Evolutionary conservation across 768 basidiomycete species (phyloP).

Genomic region (Suillus occidentalis): DNA sequence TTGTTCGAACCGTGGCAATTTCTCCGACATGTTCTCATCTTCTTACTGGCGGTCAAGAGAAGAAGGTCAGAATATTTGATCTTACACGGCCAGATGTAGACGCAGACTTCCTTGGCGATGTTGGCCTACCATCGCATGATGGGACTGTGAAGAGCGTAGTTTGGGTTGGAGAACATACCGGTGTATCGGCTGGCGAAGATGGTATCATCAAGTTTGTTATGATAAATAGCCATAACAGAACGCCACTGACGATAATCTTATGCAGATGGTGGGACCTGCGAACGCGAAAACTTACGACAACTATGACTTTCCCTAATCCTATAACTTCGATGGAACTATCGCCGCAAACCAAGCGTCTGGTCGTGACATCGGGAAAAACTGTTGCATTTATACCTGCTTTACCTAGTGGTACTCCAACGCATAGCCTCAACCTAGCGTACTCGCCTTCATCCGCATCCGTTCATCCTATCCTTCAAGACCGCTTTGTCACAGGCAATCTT

Average conservation of each 20-base stretch:
- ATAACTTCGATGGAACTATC: conserved; percentile 96
- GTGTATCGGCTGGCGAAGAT: conserved; percentile 91
- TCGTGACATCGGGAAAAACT: conserved; percentile 88
- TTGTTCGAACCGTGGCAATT: conserved; percentile 92
- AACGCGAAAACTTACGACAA: conserved; percentile 69
- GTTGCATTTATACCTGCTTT: conserved; percentile 88
- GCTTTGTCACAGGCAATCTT: conserved; percentile 89
- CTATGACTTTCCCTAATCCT: conserved; percentile 69
- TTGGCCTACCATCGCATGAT: conserved; percentile 68
- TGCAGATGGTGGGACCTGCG: conserved; percentile 96
- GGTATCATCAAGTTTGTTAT: conserved; percentile 74
- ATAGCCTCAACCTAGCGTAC: conserved; percentile 79
- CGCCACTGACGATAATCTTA: conserved; percentile 16
- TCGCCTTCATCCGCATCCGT: conserved; percentile 93
- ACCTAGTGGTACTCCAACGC: conserved; percentile 61
- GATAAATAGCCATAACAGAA: neutral
- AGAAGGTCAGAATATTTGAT: conserved; percentile 95
- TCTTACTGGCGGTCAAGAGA: conserved; percentile 94
- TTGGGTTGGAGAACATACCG: conserved; percentile 86
- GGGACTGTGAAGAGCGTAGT: conserved; percentile 91
- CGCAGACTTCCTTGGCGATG: conserved; percentile 73
- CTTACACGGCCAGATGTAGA: conserved; percentile 83
- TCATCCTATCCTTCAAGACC: conserved; percentile 83
- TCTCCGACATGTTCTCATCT: conserved; percentile 69
- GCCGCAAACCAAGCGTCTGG: conserved; percentile 73